Percentiles rank a stretch among this genome's conserved stretches.
Evolutionary conservation across 176 grass and related monocot species (phyloP).

Genomic region (Dactylis glomerata): DNA sequence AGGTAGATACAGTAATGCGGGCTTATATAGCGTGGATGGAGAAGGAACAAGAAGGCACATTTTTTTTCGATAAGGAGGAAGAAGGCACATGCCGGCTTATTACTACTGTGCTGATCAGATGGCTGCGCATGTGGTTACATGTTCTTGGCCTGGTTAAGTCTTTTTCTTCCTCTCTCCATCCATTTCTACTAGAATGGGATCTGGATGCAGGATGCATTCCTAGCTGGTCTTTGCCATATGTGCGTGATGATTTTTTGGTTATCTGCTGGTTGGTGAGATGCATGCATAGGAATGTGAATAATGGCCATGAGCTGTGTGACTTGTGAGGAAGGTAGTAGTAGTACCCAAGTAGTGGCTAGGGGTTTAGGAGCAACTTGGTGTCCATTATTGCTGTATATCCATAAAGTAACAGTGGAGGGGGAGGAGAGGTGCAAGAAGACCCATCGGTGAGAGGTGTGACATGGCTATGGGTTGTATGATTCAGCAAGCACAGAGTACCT

Average conservation of each 20-base stretch:
- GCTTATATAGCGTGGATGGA: slow-evolving; percentile 30
- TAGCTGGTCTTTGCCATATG: not conserved
- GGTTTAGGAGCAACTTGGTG: slow-evolving; percentile 28
- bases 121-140: not conserved
- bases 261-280: slow-evolving; percentile 1
- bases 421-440: not conserved
- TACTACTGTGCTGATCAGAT: not conserved
- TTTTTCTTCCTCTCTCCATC: not conserved
- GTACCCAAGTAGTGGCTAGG: not conserved
- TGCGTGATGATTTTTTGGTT: not conserved
- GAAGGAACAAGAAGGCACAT: too few relatives aligned
- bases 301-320: not conserved
- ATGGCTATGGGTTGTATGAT: slow-evolving; percentile 6
- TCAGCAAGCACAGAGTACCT: not conserved
- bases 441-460: not conserved
- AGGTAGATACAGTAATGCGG: not conserved
- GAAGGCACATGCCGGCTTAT: not conserved
- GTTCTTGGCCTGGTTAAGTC: not conserved
- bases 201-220: not conserved
- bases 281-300: not conserved
- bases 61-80: too few relatives aligned
- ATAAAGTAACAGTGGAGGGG: not conserved
- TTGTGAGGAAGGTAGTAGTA: not conserved
- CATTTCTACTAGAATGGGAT: not conserved
- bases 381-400: slow-evolving; percentile 16